Conservation (phyloP, 768 basidiomycete species). For the Lentinula lateritia region DNA sequence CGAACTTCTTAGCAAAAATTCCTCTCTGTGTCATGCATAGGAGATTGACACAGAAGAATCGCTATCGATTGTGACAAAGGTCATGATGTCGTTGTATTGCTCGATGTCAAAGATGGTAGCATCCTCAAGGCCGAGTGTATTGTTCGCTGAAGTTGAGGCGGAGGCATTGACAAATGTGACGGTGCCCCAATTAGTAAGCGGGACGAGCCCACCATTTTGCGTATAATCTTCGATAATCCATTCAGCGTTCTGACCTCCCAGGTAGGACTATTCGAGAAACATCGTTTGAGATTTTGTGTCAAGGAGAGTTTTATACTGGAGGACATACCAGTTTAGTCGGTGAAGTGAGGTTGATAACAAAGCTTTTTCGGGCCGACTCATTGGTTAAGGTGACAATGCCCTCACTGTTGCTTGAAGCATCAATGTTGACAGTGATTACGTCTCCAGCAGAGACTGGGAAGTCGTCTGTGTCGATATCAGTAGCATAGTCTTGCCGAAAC, state of each 20-base stretch:
- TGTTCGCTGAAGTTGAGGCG: slow-evolving; percentile 7
- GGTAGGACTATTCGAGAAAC: slow-evolving; percentile 18
- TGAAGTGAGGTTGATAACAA: neutral
- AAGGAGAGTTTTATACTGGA: neutral
- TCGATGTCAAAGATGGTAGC: slow-evolving; percentile 1
- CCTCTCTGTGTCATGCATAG: neutral
- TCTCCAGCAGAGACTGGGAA: neutral
- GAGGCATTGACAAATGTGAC: slow-evolving; percentile 23
- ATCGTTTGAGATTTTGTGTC: neutral
- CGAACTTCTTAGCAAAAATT: too few relatives aligned
- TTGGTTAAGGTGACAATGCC: neutral
- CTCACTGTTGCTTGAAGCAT: neutral
- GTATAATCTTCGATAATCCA: slow-evolving; percentile 1
- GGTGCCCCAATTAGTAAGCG: slow-evolving; percentile 25
- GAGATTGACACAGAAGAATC: neutral
- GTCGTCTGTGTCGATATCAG: neutral
- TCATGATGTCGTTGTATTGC: neutral
- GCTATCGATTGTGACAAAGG: neutral
- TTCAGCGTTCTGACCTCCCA: slow-evolving; percentile 23
- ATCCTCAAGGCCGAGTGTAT: slow-evolving; percentile 7
- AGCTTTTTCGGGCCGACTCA: neutral
- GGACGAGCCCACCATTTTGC: slow-evolving; percentile 16
- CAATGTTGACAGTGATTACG: neutral
- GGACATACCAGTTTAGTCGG: neutral
- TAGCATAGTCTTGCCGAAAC: neutral